Evolutionary conservation across 2,329 filamentous ascomycete species (phyloP).

Genomic region (Pyricularia grisea): DNA sequence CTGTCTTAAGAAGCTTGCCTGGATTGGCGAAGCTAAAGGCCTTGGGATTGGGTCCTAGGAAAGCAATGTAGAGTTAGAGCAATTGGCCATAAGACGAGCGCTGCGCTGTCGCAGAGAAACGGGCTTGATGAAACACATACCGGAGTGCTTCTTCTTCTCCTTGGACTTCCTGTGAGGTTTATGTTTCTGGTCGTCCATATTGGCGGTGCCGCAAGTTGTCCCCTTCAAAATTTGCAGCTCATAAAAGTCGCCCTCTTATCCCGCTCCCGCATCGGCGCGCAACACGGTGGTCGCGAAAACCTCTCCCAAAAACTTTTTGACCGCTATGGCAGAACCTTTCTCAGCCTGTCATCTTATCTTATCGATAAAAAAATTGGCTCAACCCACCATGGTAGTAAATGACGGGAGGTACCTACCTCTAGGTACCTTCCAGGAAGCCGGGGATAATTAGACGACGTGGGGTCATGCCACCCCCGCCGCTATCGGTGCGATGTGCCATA

Average conservation of each 20-base stretch:
- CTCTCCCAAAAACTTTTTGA: slow-evolving; percentile 5
- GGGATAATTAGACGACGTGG: not conserved
- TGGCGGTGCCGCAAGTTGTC: slow-evolving; percentile 12
- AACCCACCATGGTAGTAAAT: too few species aligned
- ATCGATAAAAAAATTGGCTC: not conserved
- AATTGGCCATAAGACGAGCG: not conserved
- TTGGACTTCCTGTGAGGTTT: slow-evolving; percentile 79
- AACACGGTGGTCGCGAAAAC: not conserved
- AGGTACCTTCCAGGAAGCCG: not conserved
- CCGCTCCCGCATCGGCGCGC: not conserved
- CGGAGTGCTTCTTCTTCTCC: slow-evolving; percentile 68
- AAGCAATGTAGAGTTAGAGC: slow-evolving; percentile 10
- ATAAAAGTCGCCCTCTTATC: not conserved
- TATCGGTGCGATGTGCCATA: not conserved
- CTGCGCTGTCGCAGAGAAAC: slow-evolving; percentile 21
- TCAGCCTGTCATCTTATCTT: not conserved
- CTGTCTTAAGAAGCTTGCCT: slow-evolving; percentile 68
- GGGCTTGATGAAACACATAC: slow-evolving; percentile 22
- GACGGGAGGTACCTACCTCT: not conserved
- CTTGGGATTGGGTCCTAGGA: slow-evolving; percentile 68
- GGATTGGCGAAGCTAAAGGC: slow-evolving; percentile 80
- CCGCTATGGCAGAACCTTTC: slow-evolving; percentile 3
- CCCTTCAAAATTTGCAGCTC: not conserved
- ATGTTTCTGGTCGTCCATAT: slow-evolving; percentile 77
- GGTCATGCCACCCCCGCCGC: not conserved